phyloP scores from a whole-genome alignment of 2,329 filamentous ascomycete species.

The Ophidiomyces ophidiicola region DNA sequence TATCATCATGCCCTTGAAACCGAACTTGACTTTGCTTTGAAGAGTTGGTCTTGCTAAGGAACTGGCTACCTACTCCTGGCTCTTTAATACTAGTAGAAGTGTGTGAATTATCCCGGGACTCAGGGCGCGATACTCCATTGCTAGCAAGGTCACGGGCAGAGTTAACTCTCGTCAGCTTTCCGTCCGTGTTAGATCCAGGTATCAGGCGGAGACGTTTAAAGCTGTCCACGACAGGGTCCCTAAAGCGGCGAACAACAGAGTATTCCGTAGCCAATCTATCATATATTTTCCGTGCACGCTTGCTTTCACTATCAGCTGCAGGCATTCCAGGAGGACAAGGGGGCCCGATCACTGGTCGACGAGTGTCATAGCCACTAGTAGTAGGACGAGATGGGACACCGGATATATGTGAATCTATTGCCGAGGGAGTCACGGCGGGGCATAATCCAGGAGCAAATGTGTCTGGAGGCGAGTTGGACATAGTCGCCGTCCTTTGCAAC shows the following conservation, averaged over 20 bases:
- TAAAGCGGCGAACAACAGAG: constrained; percentile 35
- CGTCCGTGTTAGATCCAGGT: constrained; percentile 2
- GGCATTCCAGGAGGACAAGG: constrained; percentile 11
- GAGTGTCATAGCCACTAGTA: constrained; percentile 13
- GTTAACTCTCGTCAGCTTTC: constrained; percentile 4
- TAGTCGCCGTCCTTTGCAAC: constrained; percentile 35
- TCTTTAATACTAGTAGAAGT: neutral
- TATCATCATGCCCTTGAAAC: constrained; percentile 26
- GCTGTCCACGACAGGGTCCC: constrained; percentile 34
- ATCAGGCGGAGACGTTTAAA: constrained; percentile 23
- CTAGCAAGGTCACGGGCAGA: constrained; percentile 5
- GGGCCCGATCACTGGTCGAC: constrained; percentile 10
- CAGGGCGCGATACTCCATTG: constrained; percentile 2
- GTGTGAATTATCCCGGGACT: constrained; percentile 1
- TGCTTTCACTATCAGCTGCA: constrained; percentile 27
- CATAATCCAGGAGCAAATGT: constrained; percentile 23
- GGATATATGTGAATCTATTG: constrained; percentile 26
- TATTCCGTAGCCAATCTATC: constrained; percentile 34
- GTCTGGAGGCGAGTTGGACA: constrained; percentile 35
- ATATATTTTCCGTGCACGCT: constrained; percentile 34
- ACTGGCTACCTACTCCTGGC: constrained; percentile 14
- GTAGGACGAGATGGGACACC: constrained; percentile 23
- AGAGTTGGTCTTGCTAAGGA: constrained; percentile 15
- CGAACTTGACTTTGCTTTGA: constrained; percentile 22
- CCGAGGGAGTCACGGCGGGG: constrained; percentile 24